Evolutionary conservation across 2,329 filamentous ascomycete species (phyloP).

Genomic region (Penicillium sp.): DNA sequence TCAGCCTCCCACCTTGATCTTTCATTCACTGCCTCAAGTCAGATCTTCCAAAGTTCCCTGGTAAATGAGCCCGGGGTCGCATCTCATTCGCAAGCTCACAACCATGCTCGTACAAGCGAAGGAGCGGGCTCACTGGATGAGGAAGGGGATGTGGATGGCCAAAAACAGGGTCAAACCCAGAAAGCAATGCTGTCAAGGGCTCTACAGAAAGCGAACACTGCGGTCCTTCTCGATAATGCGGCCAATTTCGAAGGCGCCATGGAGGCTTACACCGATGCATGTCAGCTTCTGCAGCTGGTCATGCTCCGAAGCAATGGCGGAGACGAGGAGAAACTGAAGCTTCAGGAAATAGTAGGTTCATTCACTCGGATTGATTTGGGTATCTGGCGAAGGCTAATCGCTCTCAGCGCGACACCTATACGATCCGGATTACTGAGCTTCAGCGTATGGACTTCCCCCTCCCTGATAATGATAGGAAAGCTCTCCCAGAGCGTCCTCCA

Average conservation of each 20-base stretch:
- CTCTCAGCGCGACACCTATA: constrained; percentile 77
- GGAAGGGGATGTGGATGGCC: constrained; percentile 30
- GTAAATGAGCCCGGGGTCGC: constrained; percentile 5
- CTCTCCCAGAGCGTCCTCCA: constrained; percentile 67
- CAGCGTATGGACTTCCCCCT: constrained; percentile 62
- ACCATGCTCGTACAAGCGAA: constrained; percentile 24
- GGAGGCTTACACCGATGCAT: constrained; percentile 87
- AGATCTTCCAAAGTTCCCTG: constrained; percentile 17
- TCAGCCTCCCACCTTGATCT: constrained; percentile 22
- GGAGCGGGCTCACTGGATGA: constrained; percentile 25
- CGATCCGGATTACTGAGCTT: constrained; percentile 82
- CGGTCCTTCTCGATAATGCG: constrained; percentile 92
- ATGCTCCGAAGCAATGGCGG: constrained; percentile 78
- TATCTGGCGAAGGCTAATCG: constrained; percentile 12
- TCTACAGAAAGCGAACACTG: constrained; percentile 90
- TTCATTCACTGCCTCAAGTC: constrained; percentile 23
- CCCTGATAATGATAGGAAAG: constrained; percentile 61
- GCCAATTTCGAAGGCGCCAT: constrained; percentile 91
- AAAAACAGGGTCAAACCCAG: constrained; percentile 62
- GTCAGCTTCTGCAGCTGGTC: constrained; percentile 80
- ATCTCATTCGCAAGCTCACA: constrained; percentile 15
- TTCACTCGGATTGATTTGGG: background rate
- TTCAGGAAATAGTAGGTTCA: constrained; percentile 82
- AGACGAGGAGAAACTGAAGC: constrained; percentile 76
- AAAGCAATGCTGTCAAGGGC: constrained; percentile 97